Percentiles rank a stretch among this genome's conserved stretches.
Conservation (phyloP, 352 stramenopile species). For the Pythium pyrilobum region DNA sequence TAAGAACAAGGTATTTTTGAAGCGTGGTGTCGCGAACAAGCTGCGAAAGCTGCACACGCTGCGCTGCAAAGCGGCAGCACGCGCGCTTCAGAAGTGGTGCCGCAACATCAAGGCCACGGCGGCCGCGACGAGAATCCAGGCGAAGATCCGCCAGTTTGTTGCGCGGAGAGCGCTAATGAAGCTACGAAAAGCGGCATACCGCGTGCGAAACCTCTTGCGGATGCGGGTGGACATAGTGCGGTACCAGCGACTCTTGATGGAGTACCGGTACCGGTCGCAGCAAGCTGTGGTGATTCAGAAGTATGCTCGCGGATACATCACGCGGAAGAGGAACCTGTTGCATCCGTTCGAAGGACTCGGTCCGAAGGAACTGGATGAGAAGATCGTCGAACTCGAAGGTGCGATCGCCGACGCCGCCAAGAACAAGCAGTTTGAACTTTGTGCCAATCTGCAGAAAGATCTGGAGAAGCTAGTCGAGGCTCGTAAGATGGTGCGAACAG, state of each 20-base stretch:
- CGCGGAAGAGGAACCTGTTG: conserved; percentile 72
- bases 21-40: conserved; percentile 74
- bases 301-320: conserved; percentile 57
- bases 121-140: conserved; percentile 63
- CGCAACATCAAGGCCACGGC: conserved; percentile 61
- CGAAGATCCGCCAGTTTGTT: conserved; percentile 61
- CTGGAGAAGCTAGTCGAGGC: conserved; percentile 77
- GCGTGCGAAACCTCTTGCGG: conserved; percentile 49
- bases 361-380: conserved; percentile 70
- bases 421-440: conserved; percentile 85
- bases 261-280: conserved; percentile 44
- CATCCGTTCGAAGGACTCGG: conserved; percentile 72
- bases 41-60: conserved; percentile 76
- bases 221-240: conserved; percentile 59
- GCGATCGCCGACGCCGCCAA: conserved; percentile 73
- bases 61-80: conserved; percentile 76
- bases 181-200: conserved; percentile 55
- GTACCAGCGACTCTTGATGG: conserved; percentile 44
- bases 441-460: conserved; percentile 78
- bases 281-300: conserved; percentile 73
- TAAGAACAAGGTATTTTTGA: conserved; percentile 87
- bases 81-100: conserved; percentile 79
- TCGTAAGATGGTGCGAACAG: conserved; percentile 79
- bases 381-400: conserved; percentile 71
- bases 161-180: conserved; percentile 46